phyloP scores from a whole-genome alignment of 805 yeast genomes.

The Myxozyma udenii region DNA sequence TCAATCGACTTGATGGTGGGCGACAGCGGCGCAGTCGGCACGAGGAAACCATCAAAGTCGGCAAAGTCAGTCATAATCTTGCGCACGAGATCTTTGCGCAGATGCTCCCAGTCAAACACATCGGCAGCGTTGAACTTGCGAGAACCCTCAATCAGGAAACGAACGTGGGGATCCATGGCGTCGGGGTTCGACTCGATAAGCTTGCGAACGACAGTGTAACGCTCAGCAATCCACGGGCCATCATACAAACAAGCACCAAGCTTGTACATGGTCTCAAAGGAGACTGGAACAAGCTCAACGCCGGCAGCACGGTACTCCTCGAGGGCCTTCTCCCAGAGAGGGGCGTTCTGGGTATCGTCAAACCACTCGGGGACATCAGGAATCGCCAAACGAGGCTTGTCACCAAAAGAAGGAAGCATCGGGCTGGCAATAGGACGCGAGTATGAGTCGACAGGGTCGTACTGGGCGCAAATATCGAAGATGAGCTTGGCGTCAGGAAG shows the following conservation, averaged over 20 bases:
- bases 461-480: slow-evolving; percentile 66
- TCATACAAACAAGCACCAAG: slow-evolving; percentile 87
- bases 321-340: slow-evolving; percentile 61
- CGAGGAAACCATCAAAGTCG: slow-evolving; percentile 69
- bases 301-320: slow-evolving; percentile 50
- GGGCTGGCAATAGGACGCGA: slow-evolving; percentile 70
- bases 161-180: slow-evolving; percentile 80
- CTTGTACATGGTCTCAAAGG: slow-evolving; percentile 71
- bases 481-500: slow-evolving; percentile 78
- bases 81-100: slow-evolving; percentile 74
- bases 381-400: slow-evolving; percentile 65
- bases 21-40: slow-evolving; percentile 92
- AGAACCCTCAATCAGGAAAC: slow-evolving; percentile 70
- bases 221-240: slow-evolving; percentile 98
- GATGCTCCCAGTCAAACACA: slow-evolving; percentile 80
- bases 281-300: slow-evolving; percentile 59
- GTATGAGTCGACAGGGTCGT: slow-evolving; percentile 74
- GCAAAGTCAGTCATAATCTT: slow-evolving; percentile 54
- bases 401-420: slow-evolving; percentile 58
- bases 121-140: slow-evolving; percentile 76
- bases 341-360: slow-evolving; percentile 78
- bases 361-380: slow-evolving; percentile 74
- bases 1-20: slow-evolving; percentile 73
- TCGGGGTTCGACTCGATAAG: slow-evolving; percentile 52
- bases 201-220: slow-evolving; percentile 78